These are phyloP conservation scores for Graphilbum sp. DNA, from an alignment of 2,329 filamentous ascomycete species.

Conservation along the genomic window DNA sequence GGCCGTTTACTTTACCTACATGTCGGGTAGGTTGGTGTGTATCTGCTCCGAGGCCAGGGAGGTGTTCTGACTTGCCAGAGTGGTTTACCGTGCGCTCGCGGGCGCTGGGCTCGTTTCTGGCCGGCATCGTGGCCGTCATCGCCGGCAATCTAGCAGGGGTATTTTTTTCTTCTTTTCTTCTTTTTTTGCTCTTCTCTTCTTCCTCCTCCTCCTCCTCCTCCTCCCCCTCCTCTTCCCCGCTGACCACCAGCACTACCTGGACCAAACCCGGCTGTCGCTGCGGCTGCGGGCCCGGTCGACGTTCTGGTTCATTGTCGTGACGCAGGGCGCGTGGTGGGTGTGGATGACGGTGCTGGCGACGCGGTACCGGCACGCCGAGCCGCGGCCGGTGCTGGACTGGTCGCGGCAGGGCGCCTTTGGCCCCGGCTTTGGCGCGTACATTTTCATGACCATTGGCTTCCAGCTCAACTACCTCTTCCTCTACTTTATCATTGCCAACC, in stretches of 20 bases:
- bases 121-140: constrained; percentile 48
- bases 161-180: neutral
- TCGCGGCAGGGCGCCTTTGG: no score
- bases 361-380: constrained; percentile 40
- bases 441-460: constrained; percentile 51
- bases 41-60: neutral
- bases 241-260: no score
- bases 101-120: constrained; percentile 54
- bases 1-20: constrained; percentile 56
- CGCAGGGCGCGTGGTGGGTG: constrained; percentile 56
- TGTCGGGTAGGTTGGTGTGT: constrained; percentile 21
- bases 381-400: constrained; percentile 50
- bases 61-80: constrained; percentile 16
- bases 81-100: constrained; percentile 57
- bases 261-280: constrained; percentile 25
- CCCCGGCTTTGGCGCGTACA: constrained; percentile 46
- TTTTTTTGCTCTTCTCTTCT: no score
- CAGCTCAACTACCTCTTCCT: constrained; percentile 61
- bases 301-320: constrained; percentile 34
- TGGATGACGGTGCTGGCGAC: constrained; percentile 54
- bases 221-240: no score
- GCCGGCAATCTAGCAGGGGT: constrained; percentile 49
- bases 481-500: constrained; percentile 55
- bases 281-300: constrained; percentile 35
- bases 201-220: no score